Percentiles rank a stretch among this genome's conserved stretches.
Conservation (phyloP, 495 filamentous ascomycete genomes). For the Letharia columbiana region DNA sequence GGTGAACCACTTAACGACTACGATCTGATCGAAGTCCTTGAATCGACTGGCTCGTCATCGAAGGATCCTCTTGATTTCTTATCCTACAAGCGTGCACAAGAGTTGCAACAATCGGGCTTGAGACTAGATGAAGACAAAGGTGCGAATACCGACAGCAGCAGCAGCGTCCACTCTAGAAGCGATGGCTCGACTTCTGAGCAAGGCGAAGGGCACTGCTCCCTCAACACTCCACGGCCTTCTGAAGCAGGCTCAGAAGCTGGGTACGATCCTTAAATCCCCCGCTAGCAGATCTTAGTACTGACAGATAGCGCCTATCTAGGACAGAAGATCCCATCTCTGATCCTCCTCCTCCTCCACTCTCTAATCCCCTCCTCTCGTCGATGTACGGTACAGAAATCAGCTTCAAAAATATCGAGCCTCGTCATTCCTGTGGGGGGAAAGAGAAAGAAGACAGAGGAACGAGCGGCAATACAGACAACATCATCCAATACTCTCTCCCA, state of each 20-base stretch:
- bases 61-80: too few species aligned
- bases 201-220: neutral
- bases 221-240: neutral
- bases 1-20: too few species aligned
- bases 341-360: neutral
- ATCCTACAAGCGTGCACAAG: too few species aligned
- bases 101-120: neutral
- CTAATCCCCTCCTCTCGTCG: slow-evolving; percentile 1
- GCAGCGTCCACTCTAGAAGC: neutral
- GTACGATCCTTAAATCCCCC: neutral
- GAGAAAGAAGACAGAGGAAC: neutral
- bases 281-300: neutral
- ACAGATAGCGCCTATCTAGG: neutral
- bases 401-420: neutral
- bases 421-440: neutral
- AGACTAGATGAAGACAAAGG: neutral
- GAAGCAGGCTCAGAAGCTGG: slow-evolving; percentile 1
- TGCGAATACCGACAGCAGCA: neutral
- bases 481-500: neutral
- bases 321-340: neutral
- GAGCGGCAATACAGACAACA: neutral
- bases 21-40: too few species aligned
- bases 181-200: neutral
- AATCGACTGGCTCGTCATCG: neutral
- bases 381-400: neutral